Evolutionary conservation across 2,329 filamentous ascomycete species (phyloP), one percentile per base, ranked within the genome.

Genomic region (Pseudocercospora musae): DNA sequence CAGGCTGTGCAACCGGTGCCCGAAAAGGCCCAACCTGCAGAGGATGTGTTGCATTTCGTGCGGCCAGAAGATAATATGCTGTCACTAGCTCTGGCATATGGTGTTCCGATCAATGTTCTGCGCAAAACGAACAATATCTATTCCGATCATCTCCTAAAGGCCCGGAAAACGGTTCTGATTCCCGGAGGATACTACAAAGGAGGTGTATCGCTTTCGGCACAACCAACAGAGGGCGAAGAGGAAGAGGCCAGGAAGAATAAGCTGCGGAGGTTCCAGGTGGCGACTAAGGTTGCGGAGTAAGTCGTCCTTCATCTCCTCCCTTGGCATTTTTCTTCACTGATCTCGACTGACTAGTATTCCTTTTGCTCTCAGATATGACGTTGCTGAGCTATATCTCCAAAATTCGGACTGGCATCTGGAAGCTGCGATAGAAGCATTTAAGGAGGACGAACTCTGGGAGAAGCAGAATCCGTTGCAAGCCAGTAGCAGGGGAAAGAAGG

Each of bases 371-470:
- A 85, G 83, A 69, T 87, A 87, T 68, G 88, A 92, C 72, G 80
- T 92, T 56, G 91, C 91, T 1, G 74, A 90, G 27, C 74, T 93
- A 20, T 95, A 95, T 74, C 81, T 95, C 48, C 84, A 91, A 70
- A 87, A 91, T 74, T 79, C 82, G 21, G 81, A 82, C 7, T 91
- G 89, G 74, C 82, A 92, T 68, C 78, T 93, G 15, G 84, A 86
- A 3, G 74, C 77, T 27, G 90, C 90, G 0, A 82, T 89, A 6
- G 80, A 84, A 40, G 80, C 83, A 2, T 92, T 85, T 73, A 81
- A 84, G 66, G 88, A 85, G 3, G 91, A 95, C 66, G 90, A 92
- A 73, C 81, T 80, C 58, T 94, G 90, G 91, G 91, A 92, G 77
- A 83, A 81, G 68, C 82, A 84, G 11, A 84, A 94, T 70, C 88